phyloP scores from a whole-genome alignment of 805 yeast genomes.

The Candida stauntonica region DNA sequence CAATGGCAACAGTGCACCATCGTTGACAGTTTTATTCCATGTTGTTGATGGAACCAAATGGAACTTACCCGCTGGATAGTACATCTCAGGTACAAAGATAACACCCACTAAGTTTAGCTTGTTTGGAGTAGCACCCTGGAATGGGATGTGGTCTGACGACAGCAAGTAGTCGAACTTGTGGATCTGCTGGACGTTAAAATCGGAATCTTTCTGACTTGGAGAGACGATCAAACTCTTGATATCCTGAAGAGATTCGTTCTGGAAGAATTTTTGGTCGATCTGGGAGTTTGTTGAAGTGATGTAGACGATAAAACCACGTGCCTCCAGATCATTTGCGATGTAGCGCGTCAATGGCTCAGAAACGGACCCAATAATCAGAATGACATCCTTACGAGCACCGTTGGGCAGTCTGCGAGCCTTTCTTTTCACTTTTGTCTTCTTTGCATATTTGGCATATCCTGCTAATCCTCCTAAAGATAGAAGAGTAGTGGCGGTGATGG shows the following conservation, averaged over 20 bases:
- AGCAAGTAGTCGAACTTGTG: conserved; percentile 45
- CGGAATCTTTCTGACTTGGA: conserved; percentile 37
- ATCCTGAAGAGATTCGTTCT: conserved; percentile 61
- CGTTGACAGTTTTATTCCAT: conserved; percentile 47
- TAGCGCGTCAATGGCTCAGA: conserved; percentile 67
- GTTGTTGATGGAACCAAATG: conserved; percentile 47
- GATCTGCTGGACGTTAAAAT: conserved; percentile 42
- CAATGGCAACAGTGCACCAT: conserved; percentile 44
- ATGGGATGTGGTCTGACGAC: conserved; percentile 51
- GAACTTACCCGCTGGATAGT: conserved; percentile 63
- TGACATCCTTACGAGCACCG: conserved; percentile 74
- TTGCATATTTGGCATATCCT: neutral
- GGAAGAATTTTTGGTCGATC: conserved; percentile 38
- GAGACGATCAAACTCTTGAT: conserved; percentile 58
- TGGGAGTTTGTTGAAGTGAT: conserved; percentile 45
- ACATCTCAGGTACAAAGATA: conserved; percentile 64
- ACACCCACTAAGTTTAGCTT: conserved; percentile 58
- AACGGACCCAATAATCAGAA: conserved; percentile 72
- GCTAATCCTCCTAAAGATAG: conserved; percentile 7
- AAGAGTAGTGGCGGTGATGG: conserved; percentile 3
- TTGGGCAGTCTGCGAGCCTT: conserved; percentile 58
- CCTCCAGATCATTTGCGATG: conserved; percentile 69
- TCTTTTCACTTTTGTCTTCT: conserved; percentile 31
- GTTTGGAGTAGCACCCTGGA: conserved; percentile 54
- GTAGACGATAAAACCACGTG: conserved; percentile 77